phyloP scores from a whole-genome alignment of 2,329 filamentous ascomycete genomes.

The Tolypocladium capitatum region DNA sequence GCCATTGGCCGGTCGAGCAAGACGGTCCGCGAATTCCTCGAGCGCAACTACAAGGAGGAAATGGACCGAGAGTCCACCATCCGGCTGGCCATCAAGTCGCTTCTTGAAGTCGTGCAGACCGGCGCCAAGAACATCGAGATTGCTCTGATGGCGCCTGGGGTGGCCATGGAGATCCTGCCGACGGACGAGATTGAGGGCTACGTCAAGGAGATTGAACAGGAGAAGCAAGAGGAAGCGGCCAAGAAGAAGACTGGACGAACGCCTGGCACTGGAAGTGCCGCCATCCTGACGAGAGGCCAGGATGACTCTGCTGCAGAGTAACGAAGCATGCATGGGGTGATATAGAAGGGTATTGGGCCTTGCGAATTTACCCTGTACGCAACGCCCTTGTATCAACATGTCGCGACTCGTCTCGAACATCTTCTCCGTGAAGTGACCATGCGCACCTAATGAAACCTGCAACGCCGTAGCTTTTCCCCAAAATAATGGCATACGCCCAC shows the following conservation, averaged over 20 bases:
- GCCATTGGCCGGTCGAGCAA: constrained; percentile 97
- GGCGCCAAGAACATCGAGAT: constrained; percentile 99
- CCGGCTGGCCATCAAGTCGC: constrained; percentile 92
- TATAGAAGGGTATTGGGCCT: constrained; percentile 12
- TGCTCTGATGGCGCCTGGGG: constrained; percentile 89
- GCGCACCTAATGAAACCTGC: constrained; percentile 10
- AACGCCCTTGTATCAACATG: constrained; percentile 24
- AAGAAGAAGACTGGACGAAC: constrained; percentile 84
- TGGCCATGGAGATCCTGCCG: constrained; percentile 82
- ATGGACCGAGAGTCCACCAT: constrained; percentile 96
- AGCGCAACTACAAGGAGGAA: constrained; percentile 95
- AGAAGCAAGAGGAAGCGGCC: constrained; percentile 97
- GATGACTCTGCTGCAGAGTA: constrained; percentile 26
- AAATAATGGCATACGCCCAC: background rate
- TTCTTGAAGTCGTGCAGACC: constrained; percentile 95
- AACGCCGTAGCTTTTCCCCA: constrained; percentile 15
- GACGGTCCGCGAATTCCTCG: constrained; percentile 95
- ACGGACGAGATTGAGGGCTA: constrained; percentile 94
- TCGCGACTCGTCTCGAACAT: constrained; percentile 11
- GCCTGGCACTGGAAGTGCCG: constrained; percentile 54
- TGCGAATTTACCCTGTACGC: constrained; percentile 12
- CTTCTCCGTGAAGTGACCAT: constrained; percentile 9
- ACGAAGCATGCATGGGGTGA: constrained; percentile 6
- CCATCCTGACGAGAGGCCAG: constrained; percentile 56
- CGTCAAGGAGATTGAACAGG: constrained; percentile 97